phyloP scores from a whole-genome alignment of 1,284 basidiomycete genomes.

The Hymenochaete sp. region DNA sequence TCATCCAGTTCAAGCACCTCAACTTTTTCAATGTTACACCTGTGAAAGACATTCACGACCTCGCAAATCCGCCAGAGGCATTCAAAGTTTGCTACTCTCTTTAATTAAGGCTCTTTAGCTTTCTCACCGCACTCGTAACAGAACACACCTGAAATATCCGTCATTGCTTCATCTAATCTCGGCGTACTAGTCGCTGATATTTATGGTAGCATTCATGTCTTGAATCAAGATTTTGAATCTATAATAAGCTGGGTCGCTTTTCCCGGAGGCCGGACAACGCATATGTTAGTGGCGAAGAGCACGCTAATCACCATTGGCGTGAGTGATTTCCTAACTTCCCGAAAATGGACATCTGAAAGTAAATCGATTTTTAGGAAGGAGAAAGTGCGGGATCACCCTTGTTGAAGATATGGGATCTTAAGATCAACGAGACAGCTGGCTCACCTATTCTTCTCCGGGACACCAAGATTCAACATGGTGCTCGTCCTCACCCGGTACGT shows the following conservation, averaged over 20 bases:
- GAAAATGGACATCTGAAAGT: constrained; percentile 11
- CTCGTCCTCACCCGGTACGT: constrained; percentile 74
- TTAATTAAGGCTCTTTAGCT: constrained; percentile 4
- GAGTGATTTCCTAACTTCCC: constrained; percentile 25
- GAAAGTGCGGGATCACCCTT: constrained; percentile 63
- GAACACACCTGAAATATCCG: constrained; percentile 66
- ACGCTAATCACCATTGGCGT: constrained; percentile 81
- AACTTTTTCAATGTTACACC: constrained; percentile 68
- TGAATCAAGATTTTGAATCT: constrained; percentile 70
- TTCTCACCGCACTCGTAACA: constrained; percentile 28
- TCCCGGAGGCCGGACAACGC: constrained; percentile 68
- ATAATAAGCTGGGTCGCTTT: constrained; percentile 73
- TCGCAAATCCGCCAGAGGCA: constrained; percentile 63
- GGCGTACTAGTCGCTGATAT: constrained; percentile 73
- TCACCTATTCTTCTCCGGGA: constrained; percentile 67
- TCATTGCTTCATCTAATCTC: constrained; percentile 48
- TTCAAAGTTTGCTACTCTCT: constrained; percentile 49
- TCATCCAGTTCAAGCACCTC: constrained; percentile 73
- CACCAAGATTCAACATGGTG: constrained; percentile 67
- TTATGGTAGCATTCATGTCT: constrained; percentile 68
- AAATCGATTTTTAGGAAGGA: constrained; percentile 57
- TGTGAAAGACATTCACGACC: constrained; percentile 75
- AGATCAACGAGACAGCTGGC: constrained; percentile 64
- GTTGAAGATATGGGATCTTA: constrained; percentile 86
- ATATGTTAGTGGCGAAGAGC: constrained; percentile 72